Base-by-base conservation (phyloP, 2,329 filamentous ascomycete species). In the Cladophialophora carrionii region DNA sequence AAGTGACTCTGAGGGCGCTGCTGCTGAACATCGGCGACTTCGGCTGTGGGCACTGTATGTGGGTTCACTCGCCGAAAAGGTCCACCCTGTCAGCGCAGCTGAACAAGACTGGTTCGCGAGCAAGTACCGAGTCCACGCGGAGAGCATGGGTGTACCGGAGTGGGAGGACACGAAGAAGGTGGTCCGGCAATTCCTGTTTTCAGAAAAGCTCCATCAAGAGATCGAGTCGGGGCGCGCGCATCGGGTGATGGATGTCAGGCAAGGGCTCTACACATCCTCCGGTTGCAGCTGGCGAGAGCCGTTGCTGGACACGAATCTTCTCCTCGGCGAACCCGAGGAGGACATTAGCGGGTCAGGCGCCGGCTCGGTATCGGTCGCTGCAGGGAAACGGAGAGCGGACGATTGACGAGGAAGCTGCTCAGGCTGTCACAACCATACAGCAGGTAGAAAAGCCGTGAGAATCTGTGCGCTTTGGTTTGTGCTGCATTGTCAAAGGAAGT, bases 241-340 rank as follows among this genome's bases (percentile, higher is more conserved):
- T 60, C 60, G 70, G n/a, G 43, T 37, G 46, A 41, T 64, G n/a
- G 70, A 71, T 57, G 57, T 48, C 17, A 54, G 62, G 34, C 65
- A 64, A 57, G 70, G 70, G 12, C 46, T 70, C 5, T 71, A 70
- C 54, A 64, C 68, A 41, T 57, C 66, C 34, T 69, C 66, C 20
- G 68, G 70, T 26, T 67, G 61, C 56, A 71, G 70, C 63, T 71
- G 70, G 68, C 62, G 68, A 52, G 66, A 70, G 34, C 70, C 70
- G 10, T 20, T 64, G n/a, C 24, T 56, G 20, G 59, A 69, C 32
- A 46, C 64, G 17, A 53, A 56, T 49, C 22, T 66, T 14, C 49
- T 22, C 22, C 9, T 57, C 2, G 48, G 20, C n/a, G 53, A 52
- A 26, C 24, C 31, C 41, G 66, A 64, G 31, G 52, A 60, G 41